A percentile compares a stretch with the other conserved stretches of the same genome.
Conservation (phyloP, 1,284 basidiomycete genomes). For the Papiliotrema flavescens region DNA sequence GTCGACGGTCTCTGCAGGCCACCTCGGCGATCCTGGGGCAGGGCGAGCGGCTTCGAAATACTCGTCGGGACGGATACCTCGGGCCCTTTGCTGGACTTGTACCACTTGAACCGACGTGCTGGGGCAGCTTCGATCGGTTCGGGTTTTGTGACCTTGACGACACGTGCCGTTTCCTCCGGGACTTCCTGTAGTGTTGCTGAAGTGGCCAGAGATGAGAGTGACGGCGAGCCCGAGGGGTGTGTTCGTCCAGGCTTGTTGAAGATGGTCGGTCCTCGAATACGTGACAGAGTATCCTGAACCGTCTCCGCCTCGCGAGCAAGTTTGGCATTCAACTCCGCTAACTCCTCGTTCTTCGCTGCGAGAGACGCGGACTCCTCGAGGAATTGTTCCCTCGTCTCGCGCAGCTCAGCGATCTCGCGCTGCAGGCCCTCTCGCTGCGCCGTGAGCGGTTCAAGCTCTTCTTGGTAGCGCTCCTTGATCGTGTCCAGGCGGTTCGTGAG, state of each 20-base stretch:
- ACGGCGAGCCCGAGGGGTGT: conserved; percentile 47
- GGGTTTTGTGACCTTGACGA: conserved; percentile 48
- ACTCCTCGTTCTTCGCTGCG: conserved; percentile 86
- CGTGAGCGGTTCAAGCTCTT: conserved; percentile 78
- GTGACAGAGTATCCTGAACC: conserved; percentile 43
- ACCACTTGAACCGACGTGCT: conserved; percentile 55
- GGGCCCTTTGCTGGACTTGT: conserved; percentile 51
- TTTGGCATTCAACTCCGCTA: conserved; percentile 78
- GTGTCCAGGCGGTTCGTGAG: conserved; percentile 82
- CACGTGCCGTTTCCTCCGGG: conserved; percentile 46
- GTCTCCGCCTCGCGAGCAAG: conserved; percentile 71
- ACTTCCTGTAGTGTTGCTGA: conserved; percentile 46
- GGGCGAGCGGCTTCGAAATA: conserved; percentile 33
- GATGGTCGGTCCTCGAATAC: conserved; percentile 24
- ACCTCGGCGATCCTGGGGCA: conserved; percentile 17
- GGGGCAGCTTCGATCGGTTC: conserved; percentile 50
- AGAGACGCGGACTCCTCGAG: conserved; percentile 86
- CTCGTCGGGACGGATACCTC: conserved; percentile 28
- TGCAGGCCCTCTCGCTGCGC: conserved; percentile 73
- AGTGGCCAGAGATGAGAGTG: conserved; percentile 46
- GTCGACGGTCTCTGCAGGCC: conserved; percentile 33
- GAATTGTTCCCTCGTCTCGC: conserved; percentile 77
- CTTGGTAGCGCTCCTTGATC: conserved; percentile 81
- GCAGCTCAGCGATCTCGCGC: conserved; percentile 82
- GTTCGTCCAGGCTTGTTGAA: conserved; percentile 18